Evolutionary conservation across 1,284 basidiomycete species (phyloP).

Genomic region (Cronartium quercuum): DNA sequence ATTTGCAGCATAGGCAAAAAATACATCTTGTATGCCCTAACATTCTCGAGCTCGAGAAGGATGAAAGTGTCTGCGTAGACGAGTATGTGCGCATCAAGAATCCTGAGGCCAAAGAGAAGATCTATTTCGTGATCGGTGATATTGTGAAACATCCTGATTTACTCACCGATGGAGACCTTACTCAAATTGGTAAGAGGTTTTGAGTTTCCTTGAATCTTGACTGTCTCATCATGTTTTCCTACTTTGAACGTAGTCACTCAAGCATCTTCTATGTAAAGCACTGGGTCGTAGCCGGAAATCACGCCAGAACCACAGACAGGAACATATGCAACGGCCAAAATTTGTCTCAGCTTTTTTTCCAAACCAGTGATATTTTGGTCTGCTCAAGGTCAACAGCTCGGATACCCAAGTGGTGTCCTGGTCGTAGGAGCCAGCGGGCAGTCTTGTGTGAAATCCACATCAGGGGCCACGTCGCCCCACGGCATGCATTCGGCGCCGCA

Average conservation of each 20-base stretch:
- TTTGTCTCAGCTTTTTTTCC: conserved; percentile 56
- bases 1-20: too few species aligned
- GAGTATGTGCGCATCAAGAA: conserved; percentile 66
- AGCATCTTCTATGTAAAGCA: conserved; percentile 60
- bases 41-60: conserved; percentile 53
- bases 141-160: conserved; percentile 72
- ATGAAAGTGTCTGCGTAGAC: conserved; percentile 75
- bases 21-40: conserved; percentile 74
- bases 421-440: too few species aligned
- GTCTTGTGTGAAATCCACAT: too few species aligned
- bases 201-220: not conserved
- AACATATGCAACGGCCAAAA: conserved; percentile 59
- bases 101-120: conserved; percentile 53
- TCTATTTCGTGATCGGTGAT: conserved; percentile 78
- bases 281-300: conserved; percentile 84
- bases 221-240: not conserved
- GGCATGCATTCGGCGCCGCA: too few species aligned
- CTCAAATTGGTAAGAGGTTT: conserved; percentile 10
- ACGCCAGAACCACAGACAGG: conserved; percentile 74
- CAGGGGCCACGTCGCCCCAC: too few species aligned
- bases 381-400: conserved; percentile 65
- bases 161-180: conserved; percentile 18
- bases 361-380: conserved; percentile 85
- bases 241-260: not conserved
- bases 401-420: conserved; percentile 86